Base-by-base conservation (phyloP, 495 filamentous ascomycete genomes). In the Chaetomium fimeti region DNA sequence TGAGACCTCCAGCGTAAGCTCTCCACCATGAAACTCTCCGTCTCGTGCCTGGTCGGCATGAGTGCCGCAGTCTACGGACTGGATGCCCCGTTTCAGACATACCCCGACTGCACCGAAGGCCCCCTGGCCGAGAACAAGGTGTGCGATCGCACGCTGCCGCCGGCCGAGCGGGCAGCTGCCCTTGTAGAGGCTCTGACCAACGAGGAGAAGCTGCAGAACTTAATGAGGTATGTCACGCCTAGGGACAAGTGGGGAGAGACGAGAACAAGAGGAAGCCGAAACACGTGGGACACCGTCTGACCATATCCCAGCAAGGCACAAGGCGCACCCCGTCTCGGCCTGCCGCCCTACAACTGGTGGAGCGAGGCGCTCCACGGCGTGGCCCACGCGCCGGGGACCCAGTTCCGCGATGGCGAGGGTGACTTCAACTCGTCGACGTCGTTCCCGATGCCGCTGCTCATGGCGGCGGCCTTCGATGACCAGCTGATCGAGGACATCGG, bases 311-410 rank as follows among this genome's bases (percentile, higher is more conserved):
- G 77, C 70, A 69, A 72, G 42, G 16, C 55, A 71, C 71, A 60
- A 58, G 68, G 5, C 77, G 81, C 8, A 72, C 61, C 71, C 7
- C 71, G 80, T 7, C 60, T 84, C 8, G 81, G 81, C 3, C 63
- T 84, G 0, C 72, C 75, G 0, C 64, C 71, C 1, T 84, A 85
- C 64, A 67, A 80, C 32, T 82, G 80, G 81, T 84, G 82, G 82
- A 80, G 72, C 51, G 83, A 85, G 68, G 82, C 79, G 8, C 74
- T 83, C 0, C 82, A 84, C 61, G 81, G 81, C 2, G 76, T 84
- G 5, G 77, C 72, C 28, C 63, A 51, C 13, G 70, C 69, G 25
- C 72, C 68, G 0, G 79, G 78, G 43, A 77, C 79, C 18, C 55
- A 52, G 2, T 81, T 75, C 63, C 64, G 60, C 9, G 65, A 60